Conservation (phyloP, 805 yeast species). For the Allodekkera sacchari region DNA sequence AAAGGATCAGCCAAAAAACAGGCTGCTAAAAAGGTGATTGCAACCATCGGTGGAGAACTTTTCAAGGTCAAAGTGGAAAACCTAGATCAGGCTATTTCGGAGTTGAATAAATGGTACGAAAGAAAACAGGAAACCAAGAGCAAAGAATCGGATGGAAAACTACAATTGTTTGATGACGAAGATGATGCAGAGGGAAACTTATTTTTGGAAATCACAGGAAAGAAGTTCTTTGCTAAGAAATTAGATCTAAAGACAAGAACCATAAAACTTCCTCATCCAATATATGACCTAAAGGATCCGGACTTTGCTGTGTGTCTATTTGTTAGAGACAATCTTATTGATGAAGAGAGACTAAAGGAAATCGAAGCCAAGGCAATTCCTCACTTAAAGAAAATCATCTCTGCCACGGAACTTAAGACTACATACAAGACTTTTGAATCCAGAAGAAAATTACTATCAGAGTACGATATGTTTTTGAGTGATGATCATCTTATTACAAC, state of each 20-base stretch:
- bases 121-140: constrained; percentile 18
- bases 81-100: constrained; percentile 47
- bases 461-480: constrained; percentile 70
- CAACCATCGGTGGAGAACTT: constrained; percentile 42
- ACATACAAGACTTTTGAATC: constrained; percentile 85
- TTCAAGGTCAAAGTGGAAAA: constrained; percentile 15
- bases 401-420: constrained; percentile 70
- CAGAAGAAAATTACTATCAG: constrained; percentile 61
- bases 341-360: constrained; percentile 32
- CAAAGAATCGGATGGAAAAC: constrained; percentile 23
- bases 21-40: constrained; percentile 3
- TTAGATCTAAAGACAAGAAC: constrained; percentile 49
- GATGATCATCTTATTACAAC: constrained; percentile 77
- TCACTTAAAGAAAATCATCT: constrained; percentile 46
- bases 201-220: constrained; percentile 56
- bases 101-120: constrained; percentile 53
- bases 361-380: constrained; percentile 41
- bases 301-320: constrained; percentile 54
- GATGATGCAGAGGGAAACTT: constrained; percentile 44
- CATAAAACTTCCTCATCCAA: constrained; percentile 38
- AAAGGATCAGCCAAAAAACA: constrained; percentile 1
- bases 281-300: constrained; percentile 29
- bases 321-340: constrained; percentile 54
- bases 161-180: constrained; percentile 55
- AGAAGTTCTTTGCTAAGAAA: constrained; percentile 54